These are phyloP conservation scores for Phytophthora cactorum DNA, from an alignment of 352 stramenopile genomes.

Conservation along the genomic window DNA sequence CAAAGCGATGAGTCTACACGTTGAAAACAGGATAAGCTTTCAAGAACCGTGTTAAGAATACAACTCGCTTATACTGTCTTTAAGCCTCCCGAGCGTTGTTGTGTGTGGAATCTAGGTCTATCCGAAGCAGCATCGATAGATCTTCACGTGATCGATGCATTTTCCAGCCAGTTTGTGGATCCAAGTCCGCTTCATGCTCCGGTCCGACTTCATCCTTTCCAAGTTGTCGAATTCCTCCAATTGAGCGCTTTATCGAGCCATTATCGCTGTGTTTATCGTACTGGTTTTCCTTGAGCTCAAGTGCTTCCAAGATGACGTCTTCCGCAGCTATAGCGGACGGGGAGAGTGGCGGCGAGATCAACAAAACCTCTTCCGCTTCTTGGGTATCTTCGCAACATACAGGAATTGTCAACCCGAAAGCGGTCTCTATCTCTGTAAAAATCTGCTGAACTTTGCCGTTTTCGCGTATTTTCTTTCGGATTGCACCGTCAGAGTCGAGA, in stretches of 20 bases:
- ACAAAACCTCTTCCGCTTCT: not conserved
- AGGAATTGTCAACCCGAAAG: conserved; percentile 26
- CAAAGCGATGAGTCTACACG: conserved; percentile 7
- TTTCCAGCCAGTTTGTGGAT: conserved; percentile 14
- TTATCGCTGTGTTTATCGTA: not conserved
- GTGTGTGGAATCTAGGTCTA: conserved; percentile 30
- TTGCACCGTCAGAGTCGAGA: conserved; percentile 44
- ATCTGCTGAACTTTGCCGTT: not conserved
- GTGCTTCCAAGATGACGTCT: conserved; percentile 26
- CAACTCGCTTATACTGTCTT: not conserved
- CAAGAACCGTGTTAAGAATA: conserved; percentile 12
- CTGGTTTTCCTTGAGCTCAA: conserved; percentile 29
- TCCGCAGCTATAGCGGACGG: conserved; percentile 13
- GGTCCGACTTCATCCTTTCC: conserved; percentile 19
- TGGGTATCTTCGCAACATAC: conserved; percentile 2
- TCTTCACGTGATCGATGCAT: conserved; percentile 28
- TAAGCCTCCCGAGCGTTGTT: conserved; percentile 37
- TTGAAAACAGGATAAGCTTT: not conserved
- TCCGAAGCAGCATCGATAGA: conserved; percentile 27
- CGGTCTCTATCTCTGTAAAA: conserved; percentile 28
- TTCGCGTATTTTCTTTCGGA: conserved; percentile 22
- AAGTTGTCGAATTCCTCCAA: conserved; percentile 3
- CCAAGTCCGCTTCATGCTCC: conserved; percentile 22
- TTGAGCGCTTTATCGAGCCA: not conserved
- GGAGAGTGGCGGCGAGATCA: conserved; percentile 12